These are phyloP conservation scores for Cladophialophora exuberans DNA, from an alignment of 2,329 filamentous ascomycete species.

Conservation along the genomic window DNA sequence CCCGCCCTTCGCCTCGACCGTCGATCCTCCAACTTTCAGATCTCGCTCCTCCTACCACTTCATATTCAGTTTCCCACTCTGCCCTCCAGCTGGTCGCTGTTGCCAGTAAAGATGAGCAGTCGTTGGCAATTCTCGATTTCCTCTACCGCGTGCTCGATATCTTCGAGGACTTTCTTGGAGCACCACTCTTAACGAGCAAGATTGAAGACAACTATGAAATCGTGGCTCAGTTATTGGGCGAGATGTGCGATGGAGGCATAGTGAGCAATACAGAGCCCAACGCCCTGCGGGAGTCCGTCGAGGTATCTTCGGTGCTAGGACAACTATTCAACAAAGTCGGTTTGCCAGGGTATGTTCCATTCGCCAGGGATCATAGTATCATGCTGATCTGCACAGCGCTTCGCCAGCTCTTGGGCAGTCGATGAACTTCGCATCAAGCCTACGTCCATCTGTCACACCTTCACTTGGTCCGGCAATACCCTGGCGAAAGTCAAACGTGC, in stretches of 20 bases:
- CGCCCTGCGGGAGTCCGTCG: conserved; percentile 85
- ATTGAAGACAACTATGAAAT: conserved; percentile 92
- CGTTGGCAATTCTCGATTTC: conserved; percentile 89
- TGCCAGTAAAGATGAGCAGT: conserved; percentile 83
- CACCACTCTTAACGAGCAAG: conserved; percentile 81
- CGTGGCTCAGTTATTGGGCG: conserved; percentile 85
- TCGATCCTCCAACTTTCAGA: conserved; percentile 84
- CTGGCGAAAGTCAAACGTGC: conserved; percentile 88
- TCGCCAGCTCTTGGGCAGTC: conserved; percentile 46
- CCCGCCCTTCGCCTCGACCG: conserved; percentile 77
- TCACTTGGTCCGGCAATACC: conserved; percentile 64
- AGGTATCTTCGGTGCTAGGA: conserved; percentile 87
- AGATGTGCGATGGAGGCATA: conserved; percentile 95
- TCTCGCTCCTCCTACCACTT: conserved; percentile 80
- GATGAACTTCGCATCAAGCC: conserved; percentile 46
- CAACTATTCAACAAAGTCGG: conserved; percentile 87
- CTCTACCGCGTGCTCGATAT: conserved; percentile 90
- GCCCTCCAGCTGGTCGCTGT: conserved; percentile 85
- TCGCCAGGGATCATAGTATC: background rate
- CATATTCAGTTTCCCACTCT: conserved; percentile 86
- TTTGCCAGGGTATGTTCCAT: conserved; percentile 67
- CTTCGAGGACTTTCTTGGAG: conserved; percentile 90
- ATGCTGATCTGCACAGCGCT: conserved; percentile 37
- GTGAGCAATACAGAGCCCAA: conserved; percentile 91
- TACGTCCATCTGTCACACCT: conserved; percentile 35